Evolutionary conservation across 2,329 filamentous ascomycete species (phyloP).

Genomic region (Fusarium decemcellulare): DNA sequence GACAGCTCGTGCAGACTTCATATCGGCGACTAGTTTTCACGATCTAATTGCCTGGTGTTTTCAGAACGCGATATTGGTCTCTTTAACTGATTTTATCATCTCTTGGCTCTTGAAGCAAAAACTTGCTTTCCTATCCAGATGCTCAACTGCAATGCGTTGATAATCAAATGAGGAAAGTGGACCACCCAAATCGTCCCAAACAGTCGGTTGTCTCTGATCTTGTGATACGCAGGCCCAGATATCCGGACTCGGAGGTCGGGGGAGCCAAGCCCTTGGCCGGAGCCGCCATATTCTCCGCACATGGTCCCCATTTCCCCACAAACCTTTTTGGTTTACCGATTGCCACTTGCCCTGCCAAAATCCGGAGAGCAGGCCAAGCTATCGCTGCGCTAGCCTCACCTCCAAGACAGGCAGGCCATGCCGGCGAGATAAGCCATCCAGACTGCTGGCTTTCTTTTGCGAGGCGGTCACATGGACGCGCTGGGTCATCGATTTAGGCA

Average conservation of each 20-base stretch:
- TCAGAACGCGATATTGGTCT: neutral
- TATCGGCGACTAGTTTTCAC: slow-evolving; percentile 11
- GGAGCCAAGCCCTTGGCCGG: neutral
- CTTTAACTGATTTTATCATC: neutral
- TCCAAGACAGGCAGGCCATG: slow-evolving; percentile 30
- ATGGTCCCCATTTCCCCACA: slow-evolving; percentile 8
- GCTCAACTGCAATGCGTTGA: neutral
- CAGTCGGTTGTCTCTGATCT: neutral
- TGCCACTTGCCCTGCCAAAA: neutral
- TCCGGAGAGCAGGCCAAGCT: neutral
- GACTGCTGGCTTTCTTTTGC: neutral
- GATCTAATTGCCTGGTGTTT: neutral
- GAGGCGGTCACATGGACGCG: slow-evolving; percentile 4
- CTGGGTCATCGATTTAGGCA: neutral
- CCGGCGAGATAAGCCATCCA: slow-evolving; percentile 15
- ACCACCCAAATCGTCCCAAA: neutral
- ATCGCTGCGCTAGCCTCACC: neutral
- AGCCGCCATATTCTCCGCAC: slow-evolving; percentile 2
- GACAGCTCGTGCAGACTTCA: slow-evolving; percentile 19
- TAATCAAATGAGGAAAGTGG: slow-evolving; percentile 11
- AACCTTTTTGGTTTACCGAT: neutral
- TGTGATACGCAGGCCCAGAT: neutral
- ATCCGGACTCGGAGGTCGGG: slow-evolving; percentile 5
- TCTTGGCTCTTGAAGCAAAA: neutral
- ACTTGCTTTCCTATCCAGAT: neutral